Percentiles rank a stretch among this genome's conserved stretches.
Conservation (phyloP, 306 rosid species). For the Trifolium repens region DNA sequence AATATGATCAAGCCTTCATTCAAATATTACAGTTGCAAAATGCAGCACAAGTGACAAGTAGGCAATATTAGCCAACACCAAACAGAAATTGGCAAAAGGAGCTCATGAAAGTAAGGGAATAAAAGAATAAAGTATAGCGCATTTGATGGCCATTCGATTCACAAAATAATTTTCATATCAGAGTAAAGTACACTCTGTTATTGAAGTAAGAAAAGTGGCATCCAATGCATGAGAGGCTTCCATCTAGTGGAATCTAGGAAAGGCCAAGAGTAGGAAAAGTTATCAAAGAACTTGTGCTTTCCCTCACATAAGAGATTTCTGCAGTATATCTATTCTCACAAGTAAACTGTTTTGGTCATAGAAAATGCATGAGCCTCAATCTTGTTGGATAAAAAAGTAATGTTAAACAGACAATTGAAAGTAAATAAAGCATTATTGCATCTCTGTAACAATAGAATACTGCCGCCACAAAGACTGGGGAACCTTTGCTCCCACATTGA, state of each 20-base stretch:
- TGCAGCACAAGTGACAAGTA: constrained; percentile 11
- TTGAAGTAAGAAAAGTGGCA: constrained; percentile 25
- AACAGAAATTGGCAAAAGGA: background rate
- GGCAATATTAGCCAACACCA: background rate
- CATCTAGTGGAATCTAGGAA: no score
- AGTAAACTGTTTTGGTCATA: constrained; percentile 17
- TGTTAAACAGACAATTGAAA: constrained; percentile 11
- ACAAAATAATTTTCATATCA: no score
- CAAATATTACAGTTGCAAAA: constrained; percentile 17
- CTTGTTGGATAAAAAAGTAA: constrained; percentile 4
- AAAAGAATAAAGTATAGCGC: no score
- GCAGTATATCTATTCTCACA: constrained; percentile 24
- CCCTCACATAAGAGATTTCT: constrained; percentile 18
- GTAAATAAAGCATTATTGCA: background rate
- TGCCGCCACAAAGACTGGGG: constrained; percentile 6
- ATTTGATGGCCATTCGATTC: no score
- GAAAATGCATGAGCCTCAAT: background rate
- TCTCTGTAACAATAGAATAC: background rate
- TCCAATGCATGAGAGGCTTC: background rate
- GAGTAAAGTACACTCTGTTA: constrained; percentile 4
- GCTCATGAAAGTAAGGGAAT: background rate
- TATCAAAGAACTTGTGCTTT: constrained; percentile 14
- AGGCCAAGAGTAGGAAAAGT: background rate
- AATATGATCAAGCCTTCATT: constrained; percentile 4
- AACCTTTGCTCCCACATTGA: constrained; percentile 6